Evolutionary conservation across 805 yeast genomes (phyloP).

Genomic region (Ogataea parapolymorpha): DNA sequence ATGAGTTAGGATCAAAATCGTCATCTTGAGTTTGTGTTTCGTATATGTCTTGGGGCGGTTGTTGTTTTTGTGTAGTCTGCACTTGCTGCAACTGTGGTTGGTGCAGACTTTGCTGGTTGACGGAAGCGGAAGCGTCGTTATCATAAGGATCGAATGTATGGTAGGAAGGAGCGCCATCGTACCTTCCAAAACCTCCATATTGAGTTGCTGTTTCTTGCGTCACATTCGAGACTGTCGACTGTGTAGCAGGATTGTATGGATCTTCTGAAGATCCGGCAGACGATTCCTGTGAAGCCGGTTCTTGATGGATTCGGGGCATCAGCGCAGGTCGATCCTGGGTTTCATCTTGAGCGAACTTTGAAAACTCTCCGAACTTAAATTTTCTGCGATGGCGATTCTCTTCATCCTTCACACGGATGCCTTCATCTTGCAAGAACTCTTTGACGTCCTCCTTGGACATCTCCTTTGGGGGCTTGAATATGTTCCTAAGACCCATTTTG

Average conservation of each 20-base stretch:
- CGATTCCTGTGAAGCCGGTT: slow-evolving; percentile 8
- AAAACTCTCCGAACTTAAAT: slow-evolving; percentile 47
- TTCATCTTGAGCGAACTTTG: slow-evolving; percentile 42
- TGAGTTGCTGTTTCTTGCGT: slow-evolving; percentile 10
- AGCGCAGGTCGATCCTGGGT: slow-evolving; percentile 18
- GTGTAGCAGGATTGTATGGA: slow-evolving; percentile 22
- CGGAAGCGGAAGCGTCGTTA: neutral
- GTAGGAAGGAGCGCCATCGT: slow-evolving; percentile 19
- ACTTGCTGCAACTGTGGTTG: slow-evolving; percentile 12
- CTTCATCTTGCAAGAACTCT: slow-evolving; percentile 41
- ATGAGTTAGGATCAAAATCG: slow-evolving; percentile 29
- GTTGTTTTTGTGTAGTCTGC: slow-evolving; percentile 2
- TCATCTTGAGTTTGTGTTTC: slow-evolving; percentile 6
- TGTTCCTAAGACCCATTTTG: slow-evolving; percentile 46
- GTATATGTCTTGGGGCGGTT: slow-evolving; percentile 4
- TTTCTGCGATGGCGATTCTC: slow-evolving; percentile 29
- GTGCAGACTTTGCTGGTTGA: neutral
- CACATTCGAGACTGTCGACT: slow-evolving; percentile 21
- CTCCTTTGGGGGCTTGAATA: slow-evolving; percentile 50
- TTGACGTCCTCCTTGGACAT: slow-evolving; percentile 39
- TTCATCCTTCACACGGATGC: slow-evolving; percentile 38
- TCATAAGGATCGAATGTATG: slow-evolving; percentile 30
- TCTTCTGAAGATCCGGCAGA: slow-evolving; percentile 18
- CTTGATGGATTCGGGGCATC: slow-evolving; percentile 23
- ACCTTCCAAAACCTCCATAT: slow-evolving; percentile 2